Evolutionary conservation across 257 asterid genomes (phyloP), one percentile per base, ranked within the genome.

Genomic region (Solanum lycopersicoides): DNA sequence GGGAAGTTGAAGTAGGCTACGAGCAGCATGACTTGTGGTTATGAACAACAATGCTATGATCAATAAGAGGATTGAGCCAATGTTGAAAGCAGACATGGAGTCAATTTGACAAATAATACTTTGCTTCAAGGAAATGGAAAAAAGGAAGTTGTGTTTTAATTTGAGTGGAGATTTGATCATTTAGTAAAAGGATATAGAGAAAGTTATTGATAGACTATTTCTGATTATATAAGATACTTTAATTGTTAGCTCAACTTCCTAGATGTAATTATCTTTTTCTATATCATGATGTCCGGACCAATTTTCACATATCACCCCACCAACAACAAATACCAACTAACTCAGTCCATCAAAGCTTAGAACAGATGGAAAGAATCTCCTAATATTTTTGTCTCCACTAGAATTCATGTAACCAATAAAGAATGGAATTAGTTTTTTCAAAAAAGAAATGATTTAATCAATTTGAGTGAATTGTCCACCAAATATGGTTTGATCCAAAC

Each of bases 231-330:
- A 2, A 69, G 3, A 69, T 69, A 0, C n/a, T 0, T 30, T 71
- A 34, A 71, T 34, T 71, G 44, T 34, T 34, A 1, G 44, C 0
- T 71, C 79, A 71, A 37, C 15, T 2, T 72, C 79, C 9, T 18
- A 1, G 0, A 72, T 34, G 13, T 34, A 16, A 71, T 71, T 71
- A 32, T 9, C 42, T 34, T 8, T 16, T 47, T 5, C 45, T 4
- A 3, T 45, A 11, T 47, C 21, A 16, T 53, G 10, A 0, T 18
- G 25, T 56, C n/a, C 11, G 12, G 0, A 0, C 1, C 66, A 56
- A 0, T 10, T 56, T 56, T 56, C 63, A 7, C 4, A 2, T 6
- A 16, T 53, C 60, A 2, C 1, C 20, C 9, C 0, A 53, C 3
- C 60, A 53, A 0, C 23, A 53, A 6, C 63, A 53, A 50, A 15